These are phyloP conservation scores for Alternaria panax DNA, from an alignment of 2,329 filamentous ascomycete genomes.

Conservation along the genomic window DNA sequence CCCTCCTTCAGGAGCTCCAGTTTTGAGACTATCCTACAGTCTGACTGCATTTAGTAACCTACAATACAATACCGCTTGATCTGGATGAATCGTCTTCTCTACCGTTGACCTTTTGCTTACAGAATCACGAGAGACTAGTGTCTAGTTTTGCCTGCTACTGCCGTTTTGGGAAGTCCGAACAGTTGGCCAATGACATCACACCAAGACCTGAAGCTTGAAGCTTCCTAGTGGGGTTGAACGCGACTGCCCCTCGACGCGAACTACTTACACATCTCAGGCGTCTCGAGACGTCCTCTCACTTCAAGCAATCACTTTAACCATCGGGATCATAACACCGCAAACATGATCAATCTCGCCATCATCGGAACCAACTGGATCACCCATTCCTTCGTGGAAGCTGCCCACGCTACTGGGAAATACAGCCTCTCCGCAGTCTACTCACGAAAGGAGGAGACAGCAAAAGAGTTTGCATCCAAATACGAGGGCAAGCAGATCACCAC, in stretches of 20 bases:
- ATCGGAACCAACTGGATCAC: constrained; percentile 62
- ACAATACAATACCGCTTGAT: constrained; percentile 11
- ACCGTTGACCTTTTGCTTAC: neutral
- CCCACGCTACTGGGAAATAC: constrained; percentile 55
- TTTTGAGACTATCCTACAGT: constrained; percentile 17
- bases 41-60: constrained; percentile 6
- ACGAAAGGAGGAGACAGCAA: constrained; percentile 53
- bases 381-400: constrained; percentile 55
- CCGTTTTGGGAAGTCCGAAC: constrained; percentile 22
- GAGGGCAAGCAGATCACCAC: constrained; percentile 34
- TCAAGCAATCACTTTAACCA: neutral
- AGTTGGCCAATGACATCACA: constrained; percentile 29
- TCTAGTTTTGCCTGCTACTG: constrained; percentile 9
- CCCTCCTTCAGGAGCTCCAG: constrained; percentile 42
- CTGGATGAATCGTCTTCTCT: neutral
- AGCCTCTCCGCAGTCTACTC: constrained; percentile 57
- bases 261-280: neutral
- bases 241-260: constrained; percentile 14
- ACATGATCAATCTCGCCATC: constrained; percentile 54
- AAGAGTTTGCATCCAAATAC: constrained; percentile 54
- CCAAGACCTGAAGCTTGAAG: constrained; percentile 4
- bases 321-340: constrained; percentile 6
- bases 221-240: constrained; percentile 22
- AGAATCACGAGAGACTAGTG: neutral
- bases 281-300: neutral